Evolutionary conservation across 768 basidiomycete species (phyloP).

Genomic region (Termitomyces heimii): DNA sequence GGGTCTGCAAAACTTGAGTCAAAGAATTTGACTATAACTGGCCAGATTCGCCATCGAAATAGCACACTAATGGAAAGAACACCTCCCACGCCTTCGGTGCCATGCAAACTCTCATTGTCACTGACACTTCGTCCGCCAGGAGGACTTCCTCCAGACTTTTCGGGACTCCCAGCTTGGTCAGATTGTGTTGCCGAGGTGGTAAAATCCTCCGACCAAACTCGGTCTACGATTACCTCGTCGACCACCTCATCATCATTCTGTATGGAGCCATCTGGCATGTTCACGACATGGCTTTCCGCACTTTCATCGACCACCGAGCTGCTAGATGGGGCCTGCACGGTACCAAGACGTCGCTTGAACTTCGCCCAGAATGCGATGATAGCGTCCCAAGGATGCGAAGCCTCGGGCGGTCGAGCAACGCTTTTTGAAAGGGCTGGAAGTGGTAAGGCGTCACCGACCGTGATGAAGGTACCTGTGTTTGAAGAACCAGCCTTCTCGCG

Average conservation of each 20-base stretch:
- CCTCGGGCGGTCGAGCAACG: conserved; percentile 13
- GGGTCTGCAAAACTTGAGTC: conserved; percentile 55
- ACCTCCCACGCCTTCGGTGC: conserved; percentile 28
- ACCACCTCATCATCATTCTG: conserved; percentile 36
- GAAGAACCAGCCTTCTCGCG: conserved; percentile 9
- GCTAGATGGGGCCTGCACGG: conserved; percentile 49
- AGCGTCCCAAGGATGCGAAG: conserved; percentile 21
- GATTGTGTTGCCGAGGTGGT: conserved; percentile 48
- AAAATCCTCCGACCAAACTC: conserved; percentile 57
- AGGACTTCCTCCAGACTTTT: conserved; percentile 44
- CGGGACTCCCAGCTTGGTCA: conserved; percentile 41
- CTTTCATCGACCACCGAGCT: conserved; percentile 49
- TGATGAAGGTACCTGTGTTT: conserved; percentile 17
- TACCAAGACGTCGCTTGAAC: conserved; percentile 49
- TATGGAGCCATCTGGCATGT: conserved; percentile 11
- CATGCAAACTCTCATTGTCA: conserved; percentile 29
- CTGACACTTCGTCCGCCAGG: conserved; percentile 21
- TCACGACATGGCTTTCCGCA: conserved; percentile 31
- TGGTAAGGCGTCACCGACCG: conserved; percentile 29
- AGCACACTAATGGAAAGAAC: conserved; percentile 29
- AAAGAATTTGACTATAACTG: conserved; percentile 51
- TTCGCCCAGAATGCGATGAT: conserved; percentile 36
- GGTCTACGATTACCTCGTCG: conserved; percentile 73
- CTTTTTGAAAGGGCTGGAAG: conserved; percentile 33
- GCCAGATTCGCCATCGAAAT: conserved; percentile 56